Evolutionary conservation across 1,284 basidiomycete genomes (phyloP).

Genomic region (Fomitopsis schrenkii): DNA sequence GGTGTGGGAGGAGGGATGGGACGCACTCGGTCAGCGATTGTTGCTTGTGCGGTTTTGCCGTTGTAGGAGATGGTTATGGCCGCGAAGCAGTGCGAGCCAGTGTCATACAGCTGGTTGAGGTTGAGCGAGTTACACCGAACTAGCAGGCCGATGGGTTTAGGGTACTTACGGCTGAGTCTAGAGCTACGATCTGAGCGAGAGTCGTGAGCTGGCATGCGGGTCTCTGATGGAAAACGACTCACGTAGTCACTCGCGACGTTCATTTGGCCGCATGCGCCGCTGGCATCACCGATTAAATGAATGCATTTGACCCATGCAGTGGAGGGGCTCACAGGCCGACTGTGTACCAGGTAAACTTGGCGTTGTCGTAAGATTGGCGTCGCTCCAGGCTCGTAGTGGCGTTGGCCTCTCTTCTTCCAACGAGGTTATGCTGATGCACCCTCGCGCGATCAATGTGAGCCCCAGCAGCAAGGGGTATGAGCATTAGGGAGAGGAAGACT

Average conservation of each 20-base stretch:
- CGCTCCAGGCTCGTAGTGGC: not conserved
- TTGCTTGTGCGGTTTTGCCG: constrained; percentile 59
- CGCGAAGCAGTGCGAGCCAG: constrained; percentile 61
- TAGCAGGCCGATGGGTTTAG: constrained; percentile 37
- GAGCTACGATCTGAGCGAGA: constrained; percentile 14
- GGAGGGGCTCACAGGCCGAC: not conserved
- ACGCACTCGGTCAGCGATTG: constrained; percentile 63
- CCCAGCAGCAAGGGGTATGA: not conserved
- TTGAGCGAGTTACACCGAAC: not conserved
- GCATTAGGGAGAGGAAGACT: not conserved
- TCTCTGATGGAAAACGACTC: constrained; percentile 22
- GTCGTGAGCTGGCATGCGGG: not conserved
- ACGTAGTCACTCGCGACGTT: constrained; percentile 49
- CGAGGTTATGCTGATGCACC: not conserved
- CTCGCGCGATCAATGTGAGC: not conserved
- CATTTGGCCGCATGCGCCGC: constrained; percentile 52
- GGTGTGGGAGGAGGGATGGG: not conserved
- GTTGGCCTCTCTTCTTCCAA: not conserved
- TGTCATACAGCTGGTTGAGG: constrained; percentile 43
- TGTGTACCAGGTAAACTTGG: not conserved
- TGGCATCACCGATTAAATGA: constrained; percentile 17
- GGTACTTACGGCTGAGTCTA: constrained; percentile 11
- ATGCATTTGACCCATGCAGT: not conserved
- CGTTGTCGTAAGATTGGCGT: not conserved
- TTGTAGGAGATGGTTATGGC: constrained; percentile 60